phyloP scores from a whole-genome alignment of 2,329 filamentous ascomycete species.

The Xylariales sp. region DNA sequence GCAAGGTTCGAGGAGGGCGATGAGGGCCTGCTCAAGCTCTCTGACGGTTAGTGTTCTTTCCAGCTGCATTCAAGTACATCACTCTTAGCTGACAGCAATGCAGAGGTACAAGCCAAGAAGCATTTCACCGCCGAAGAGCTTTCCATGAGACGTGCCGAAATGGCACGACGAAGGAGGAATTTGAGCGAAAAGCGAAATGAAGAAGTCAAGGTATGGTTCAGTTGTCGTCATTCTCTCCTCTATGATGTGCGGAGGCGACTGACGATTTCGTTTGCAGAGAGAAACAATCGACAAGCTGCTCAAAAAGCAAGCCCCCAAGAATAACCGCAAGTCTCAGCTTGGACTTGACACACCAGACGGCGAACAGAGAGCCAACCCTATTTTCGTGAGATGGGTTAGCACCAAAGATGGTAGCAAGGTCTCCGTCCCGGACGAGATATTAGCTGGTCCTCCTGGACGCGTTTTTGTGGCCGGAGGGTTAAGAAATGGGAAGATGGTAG shows the following conservation, averaged over 20 bases:
- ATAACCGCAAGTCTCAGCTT: constrained; percentile 47
- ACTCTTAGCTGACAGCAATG: constrained; percentile 10
- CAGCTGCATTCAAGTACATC: background rate
- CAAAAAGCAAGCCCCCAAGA: constrained; percentile 79
- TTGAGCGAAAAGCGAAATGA: constrained; percentile 62
- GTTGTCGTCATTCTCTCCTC: background rate
- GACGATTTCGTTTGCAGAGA: constrained; percentile 48
- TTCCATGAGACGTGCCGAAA: constrained; percentile 58
- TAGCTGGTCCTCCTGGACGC: constrained; percentile 57
- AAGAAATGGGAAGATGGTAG: constrained; percentile 44
- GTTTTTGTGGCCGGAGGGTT: constrained; percentile 44
- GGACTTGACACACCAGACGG: constrained; percentile 46
- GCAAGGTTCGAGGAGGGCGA: constrained; percentile 54
- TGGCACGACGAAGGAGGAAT: constrained; percentile 57
- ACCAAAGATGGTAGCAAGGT: constrained; percentile 59
- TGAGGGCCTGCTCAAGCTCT: constrained; percentile 54
- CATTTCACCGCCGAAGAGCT: constrained; percentile 57
- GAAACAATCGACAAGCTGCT: constrained; percentile 89
- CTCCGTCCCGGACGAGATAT: constrained; percentile 64
- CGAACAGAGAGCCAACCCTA: constrained; percentile 47
- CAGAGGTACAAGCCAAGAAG: constrained; percentile 62
- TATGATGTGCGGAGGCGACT: too few relatives aligned
- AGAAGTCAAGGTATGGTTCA: constrained; percentile 51
- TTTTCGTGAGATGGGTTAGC: constrained; percentile 69
- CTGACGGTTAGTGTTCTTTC: constrained; percentile 49